phyloP scores from a whole-genome alignment of 352 stramenopile genomes.

The Pythium chondricola region DNA sequence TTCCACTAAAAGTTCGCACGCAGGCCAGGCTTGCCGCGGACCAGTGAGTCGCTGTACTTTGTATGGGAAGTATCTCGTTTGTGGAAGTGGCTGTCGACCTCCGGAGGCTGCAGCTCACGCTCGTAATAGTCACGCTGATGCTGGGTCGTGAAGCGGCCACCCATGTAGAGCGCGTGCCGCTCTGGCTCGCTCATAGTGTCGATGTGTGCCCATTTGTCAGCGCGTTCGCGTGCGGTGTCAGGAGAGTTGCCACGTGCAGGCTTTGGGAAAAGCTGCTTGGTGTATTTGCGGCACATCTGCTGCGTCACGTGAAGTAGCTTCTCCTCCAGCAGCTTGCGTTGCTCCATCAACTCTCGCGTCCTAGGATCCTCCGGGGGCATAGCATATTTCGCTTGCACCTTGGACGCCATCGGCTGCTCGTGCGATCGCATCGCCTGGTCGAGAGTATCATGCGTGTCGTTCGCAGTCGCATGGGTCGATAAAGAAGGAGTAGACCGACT shows the following conservation, averaged over 20 bases:
- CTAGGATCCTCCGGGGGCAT: constrained; percentile 14
- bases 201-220: constrained; percentile 37
- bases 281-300: constrained; percentile 73
- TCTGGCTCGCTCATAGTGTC: constrained; percentile 28
- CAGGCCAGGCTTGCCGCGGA: constrained; percentile 42
- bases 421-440: constrained; percentile 1
- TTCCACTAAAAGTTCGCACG: constrained; percentile 40
- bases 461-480: not conserved
- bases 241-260: constrained; percentile 13
- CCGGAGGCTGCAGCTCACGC: constrained; percentile 36
- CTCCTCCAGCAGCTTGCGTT: constrained; percentile 34
- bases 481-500: constrained; percentile 14
- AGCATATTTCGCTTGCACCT: not conserved
- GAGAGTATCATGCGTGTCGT: no score
- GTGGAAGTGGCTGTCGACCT: constrained; percentile 43
- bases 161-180: constrained; percentile 49
- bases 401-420: not conserved
- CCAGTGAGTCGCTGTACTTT: constrained; percentile 69
- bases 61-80: constrained; percentile 39
- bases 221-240: constrained; percentile 31
- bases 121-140: constrained; percentile 55
- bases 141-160: constrained; percentile 48
- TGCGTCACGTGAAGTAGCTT: constrained; percentile 52
- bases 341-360: constrained; percentile 18
- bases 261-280: constrained; percentile 35